Evolutionary conservation across 1,284 basidiomycete species (phyloP), one percentile per base, ranked within the genome.

Genomic region (Ustilago loliicola): DNA sequence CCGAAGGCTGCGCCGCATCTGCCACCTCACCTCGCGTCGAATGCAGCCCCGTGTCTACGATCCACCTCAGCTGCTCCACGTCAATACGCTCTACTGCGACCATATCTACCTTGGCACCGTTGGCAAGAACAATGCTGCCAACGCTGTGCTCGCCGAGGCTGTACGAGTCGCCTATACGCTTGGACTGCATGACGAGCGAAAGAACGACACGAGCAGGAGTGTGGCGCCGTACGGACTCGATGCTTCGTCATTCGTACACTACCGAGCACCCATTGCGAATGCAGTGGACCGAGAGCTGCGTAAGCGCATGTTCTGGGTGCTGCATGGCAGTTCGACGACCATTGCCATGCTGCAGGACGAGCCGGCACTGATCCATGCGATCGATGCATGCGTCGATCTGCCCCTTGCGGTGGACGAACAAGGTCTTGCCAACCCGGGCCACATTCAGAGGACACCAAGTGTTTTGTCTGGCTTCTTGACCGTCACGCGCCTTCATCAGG

Each of bases 91-190:
- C 34, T 80, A 80, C 55, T 79, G 80, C 58, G 77, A 81, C 40
- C 79, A 80, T 64, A 82, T 82, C 66, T 82, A 82, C 45, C 69
- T 82, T 17, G 79, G 80, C 30, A 73, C 77, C 15, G 60, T 68
- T 0, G 75, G 78, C 40, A 57, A 64, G 27, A 69, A 38, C 57
- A 79, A 76, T 21, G 80, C 80, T 2, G 79, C 72, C 53, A 82
- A 82, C 30, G 78, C 80, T 0, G 68, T 77, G 11, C 76, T 80
- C 4, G 80, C 79, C 3, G 80, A 82, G 42, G 75, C 79, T 0
- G 66, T 82, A 25, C 63, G 79, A 2, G 69, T 76, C 19, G 75
- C 78, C 1, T 79, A 61, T 13, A 73, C 79, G 38, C 60, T 82
- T 5, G 67, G 72, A 2, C 27, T 82, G 51, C 68, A 80, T 51